phyloP scores from a whole-genome alignment of 164 flowering plant species.

The Berberis thunbergii region DNA sequence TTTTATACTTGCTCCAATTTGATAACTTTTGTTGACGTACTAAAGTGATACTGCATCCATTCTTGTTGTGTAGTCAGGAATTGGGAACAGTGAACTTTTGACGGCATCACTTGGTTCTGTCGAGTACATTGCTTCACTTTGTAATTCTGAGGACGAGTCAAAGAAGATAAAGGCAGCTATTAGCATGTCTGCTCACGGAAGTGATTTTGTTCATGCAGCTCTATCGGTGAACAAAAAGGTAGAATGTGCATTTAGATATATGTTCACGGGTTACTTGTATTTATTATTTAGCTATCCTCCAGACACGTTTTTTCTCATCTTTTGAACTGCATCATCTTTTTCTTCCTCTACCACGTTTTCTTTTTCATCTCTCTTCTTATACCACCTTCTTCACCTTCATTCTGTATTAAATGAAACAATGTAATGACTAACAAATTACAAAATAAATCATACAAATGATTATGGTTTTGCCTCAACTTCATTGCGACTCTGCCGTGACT shows the following conservation, averaged over 20 bases:
- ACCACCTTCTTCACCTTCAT: too few species aligned
- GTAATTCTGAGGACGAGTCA: slow-evolving; percentile 63
- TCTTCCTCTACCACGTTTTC: too few species aligned
- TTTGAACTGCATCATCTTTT: too few species aligned
- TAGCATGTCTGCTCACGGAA: slow-evolving; percentile 64
- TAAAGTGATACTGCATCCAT: slow-evolving; percentile 11
- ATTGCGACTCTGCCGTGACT: too few species aligned
- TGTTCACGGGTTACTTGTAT: not conserved
- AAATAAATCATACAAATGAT: too few species aligned
- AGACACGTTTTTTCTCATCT: too few species aligned
- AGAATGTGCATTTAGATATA: not conserved
- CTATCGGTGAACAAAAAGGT: slow-evolving; percentile 85
- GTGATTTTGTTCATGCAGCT: slow-evolving; percentile 88
- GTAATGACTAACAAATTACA: too few species aligned
- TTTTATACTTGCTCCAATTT: too few species aligned
- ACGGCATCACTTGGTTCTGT: slow-evolving; percentile 94
- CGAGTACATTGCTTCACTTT: slow-evolving; percentile 74
- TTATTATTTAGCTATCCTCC: not conserved
- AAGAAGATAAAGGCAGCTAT: slow-evolving; percentile 67
- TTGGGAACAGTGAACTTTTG: slow-evolving; percentile 38
- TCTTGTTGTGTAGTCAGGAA: slow-evolving; percentile 48
- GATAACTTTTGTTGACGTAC: not conserved
- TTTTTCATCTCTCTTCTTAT: too few species aligned
- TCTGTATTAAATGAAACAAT: too few species aligned
- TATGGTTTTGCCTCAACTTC: too few species aligned